Conservation (phyloP, 2,329 filamentous ascomycete genomes). For the Paraphoma chrysanthemicola region DNA sequence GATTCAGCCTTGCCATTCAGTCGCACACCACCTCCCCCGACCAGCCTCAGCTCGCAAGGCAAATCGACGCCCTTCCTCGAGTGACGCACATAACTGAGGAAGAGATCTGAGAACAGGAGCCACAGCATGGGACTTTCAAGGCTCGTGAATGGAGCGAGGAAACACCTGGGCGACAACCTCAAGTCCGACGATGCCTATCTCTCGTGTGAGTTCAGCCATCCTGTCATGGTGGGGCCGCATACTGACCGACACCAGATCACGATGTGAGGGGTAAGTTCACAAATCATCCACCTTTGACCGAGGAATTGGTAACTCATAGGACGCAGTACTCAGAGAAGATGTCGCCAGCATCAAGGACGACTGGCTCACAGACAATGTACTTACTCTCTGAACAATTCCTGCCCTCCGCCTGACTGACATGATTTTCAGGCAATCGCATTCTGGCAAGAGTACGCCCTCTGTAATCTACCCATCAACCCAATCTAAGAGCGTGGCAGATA, state of each 20-base stretch:
- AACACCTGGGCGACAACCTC: constrained; percentile 37
- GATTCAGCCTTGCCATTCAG: background rate
- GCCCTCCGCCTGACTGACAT: constrained; percentile 5
- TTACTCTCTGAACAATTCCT: constrained; percentile 2
- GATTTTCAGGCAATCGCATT: constrained; percentile 82
- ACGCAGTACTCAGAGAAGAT: constrained; percentile 83
- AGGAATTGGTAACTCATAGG: constrained; percentile 23
- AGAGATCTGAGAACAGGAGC: constrained; percentile 1
- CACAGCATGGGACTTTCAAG: constrained; percentile 30
- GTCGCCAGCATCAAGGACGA: constrained; percentile 87
- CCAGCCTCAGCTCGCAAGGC: background rate
- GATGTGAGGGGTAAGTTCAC: constrained; percentile 67
- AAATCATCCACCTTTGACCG: background rate
- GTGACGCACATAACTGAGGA: constrained; percentile 1
- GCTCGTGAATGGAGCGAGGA: constrained; percentile 32
- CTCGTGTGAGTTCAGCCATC: constrained; percentile 64
- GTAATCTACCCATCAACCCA: background rate
- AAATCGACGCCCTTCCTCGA: constrained; percentile 3
- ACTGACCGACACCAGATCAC: constrained; percentile 59
- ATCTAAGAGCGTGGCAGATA: constrained; percentile 58
- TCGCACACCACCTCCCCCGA: background rate
- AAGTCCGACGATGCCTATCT: constrained; percentile 72
- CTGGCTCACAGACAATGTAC: constrained; percentile 95
- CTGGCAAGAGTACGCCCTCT: constrained; percentile 81
- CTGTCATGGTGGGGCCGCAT: background rate